Conservation (phyloP, 306 rosid species). For the Sindora glabra region DNA sequence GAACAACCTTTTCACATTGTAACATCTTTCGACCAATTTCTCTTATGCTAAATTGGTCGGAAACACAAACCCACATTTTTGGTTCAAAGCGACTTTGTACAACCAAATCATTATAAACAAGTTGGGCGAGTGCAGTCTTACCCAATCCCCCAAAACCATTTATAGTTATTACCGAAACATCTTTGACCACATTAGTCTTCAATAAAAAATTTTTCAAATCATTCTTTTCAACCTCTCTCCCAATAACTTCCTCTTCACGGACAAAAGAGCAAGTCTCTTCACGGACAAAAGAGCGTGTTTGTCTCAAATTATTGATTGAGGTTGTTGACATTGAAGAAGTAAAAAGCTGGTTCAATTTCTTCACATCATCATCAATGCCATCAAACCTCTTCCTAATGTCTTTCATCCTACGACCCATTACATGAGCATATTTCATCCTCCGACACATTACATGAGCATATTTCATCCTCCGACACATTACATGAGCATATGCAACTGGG, state of each 20-base stretch:
- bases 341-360: neutral
- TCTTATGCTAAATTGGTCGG: no score
- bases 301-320: neutral
- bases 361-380: conserved; percentile 9
- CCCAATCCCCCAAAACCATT: conserved; percentile 42
- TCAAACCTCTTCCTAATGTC: no score
- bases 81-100: conserved; percentile 5
- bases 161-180: conserved; percentile 21
- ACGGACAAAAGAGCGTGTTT: conserved; percentile 29
- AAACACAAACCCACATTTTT: conserved; percentile 29
- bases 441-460: no score
- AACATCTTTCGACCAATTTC: conserved; percentile 25
- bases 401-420: no score
- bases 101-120: conserved; percentile 5
- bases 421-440: no score
- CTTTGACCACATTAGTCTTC: neutral
- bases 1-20: no score
- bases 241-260: no score
- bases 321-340: neutral
- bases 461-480: no score
- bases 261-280: no score
- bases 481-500: no score
- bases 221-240: conserved; percentile 19
- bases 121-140: conserved; percentile 38
- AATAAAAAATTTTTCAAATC: neutral